Conservation (phyloP, 345 rosid genomes). For the Viola odorata region DNA sequence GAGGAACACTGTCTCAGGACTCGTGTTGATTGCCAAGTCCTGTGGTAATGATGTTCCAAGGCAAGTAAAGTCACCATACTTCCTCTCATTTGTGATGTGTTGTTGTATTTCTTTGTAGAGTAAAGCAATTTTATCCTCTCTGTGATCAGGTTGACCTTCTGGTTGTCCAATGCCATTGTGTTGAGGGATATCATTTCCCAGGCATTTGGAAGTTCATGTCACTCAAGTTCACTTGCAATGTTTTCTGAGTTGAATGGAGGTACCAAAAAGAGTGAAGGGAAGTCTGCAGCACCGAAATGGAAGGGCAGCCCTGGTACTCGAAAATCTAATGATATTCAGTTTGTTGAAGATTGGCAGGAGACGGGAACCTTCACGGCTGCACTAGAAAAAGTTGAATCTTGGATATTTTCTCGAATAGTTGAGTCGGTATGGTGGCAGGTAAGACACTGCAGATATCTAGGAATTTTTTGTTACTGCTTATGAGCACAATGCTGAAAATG, state of each 20-base stretch:
- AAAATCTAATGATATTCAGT: conserved; percentile 39
- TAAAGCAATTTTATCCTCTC: conserved; percentile 17
- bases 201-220: conserved; percentile 59
- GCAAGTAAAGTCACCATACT: conserved; percentile 22
- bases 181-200: conserved; percentile 71
- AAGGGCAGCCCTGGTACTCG: conserved; percentile 34
- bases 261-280: conserved; percentile 38
- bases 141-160: conserved; percentile 69
- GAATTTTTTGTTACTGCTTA: conserved; percentile 4
- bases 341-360: conserved; percentile 86
- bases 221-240: conserved; percentile 34
- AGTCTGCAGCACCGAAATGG: conserved; percentile 33
- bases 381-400: conserved; percentile 75
- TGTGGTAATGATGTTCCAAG: conserved; percentile 93
- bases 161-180: conserved; percentile 84
- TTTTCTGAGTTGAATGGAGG: conserved; percentile 43
- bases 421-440: conserved; percentile 99
- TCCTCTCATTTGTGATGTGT: neutral
- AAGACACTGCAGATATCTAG: conserved; percentile 8
- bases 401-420: conserved; percentile 87
- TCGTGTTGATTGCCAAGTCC: conserved; percentile 74
- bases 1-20: conserved; percentile 76
- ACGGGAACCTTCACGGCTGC: conserved; percentile 70
- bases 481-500: neutral
- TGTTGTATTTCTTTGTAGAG: neutral